These are phyloP conservation scores for Drechslera avenae DNA, from an alignment of 2,329 filamentous ascomycete genomes.

Conservation along the genomic window DNA sequence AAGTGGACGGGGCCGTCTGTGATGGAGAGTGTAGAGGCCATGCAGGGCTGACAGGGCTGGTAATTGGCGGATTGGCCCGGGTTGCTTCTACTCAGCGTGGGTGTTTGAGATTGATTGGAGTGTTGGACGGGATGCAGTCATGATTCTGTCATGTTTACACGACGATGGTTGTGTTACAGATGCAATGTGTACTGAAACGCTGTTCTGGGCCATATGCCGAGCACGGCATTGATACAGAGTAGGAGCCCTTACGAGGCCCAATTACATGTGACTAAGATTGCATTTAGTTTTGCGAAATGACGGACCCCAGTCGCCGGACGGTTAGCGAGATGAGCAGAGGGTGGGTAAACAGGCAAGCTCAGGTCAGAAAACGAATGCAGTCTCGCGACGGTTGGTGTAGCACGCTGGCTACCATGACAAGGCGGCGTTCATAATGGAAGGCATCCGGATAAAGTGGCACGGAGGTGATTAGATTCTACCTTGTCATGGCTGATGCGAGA, in stretches of 20 bases:
- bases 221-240: background rate
- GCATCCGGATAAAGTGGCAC: slow-evolving; percentile 18
- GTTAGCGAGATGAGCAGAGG: slow-evolving; percentile 19
- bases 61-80: background rate
- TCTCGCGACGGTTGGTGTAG: slow-evolving; percentile 3
- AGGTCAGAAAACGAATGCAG: slow-evolving; percentile 10
- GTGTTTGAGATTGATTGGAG: slow-evolving; percentile 11
- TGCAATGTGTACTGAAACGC: too few species aligned
- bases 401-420: slow-evolving; percentile 16
- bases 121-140: slow-evolving; percentile 1
- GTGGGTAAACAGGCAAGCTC: slow-evolving; percentile 13
- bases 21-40: slow-evolving; percentile 1
- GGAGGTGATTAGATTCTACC: slow-evolving; percentile 16
- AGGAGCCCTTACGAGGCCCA: slow-evolving; percentile 2
- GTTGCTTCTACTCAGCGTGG: background rate
- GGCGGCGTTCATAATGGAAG: slow-evolving; percentile 14
- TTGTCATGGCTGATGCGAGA: slow-evolving; percentile 24
- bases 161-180: background rate
- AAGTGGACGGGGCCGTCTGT: background rate
- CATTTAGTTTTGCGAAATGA: slow-evolving; percentile 7
- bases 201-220: background rate
- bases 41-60: background rate
- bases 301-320: slow-evolving; percentile 14
- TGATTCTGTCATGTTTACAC: background rate
- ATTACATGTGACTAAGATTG: slow-evolving; percentile 7